Evolutionary conservation across 78 protist genomes (phyloP), one percentile per base, ranked within the genome.

Genomic region (Dictyostelium brefeldianum): DNA sequence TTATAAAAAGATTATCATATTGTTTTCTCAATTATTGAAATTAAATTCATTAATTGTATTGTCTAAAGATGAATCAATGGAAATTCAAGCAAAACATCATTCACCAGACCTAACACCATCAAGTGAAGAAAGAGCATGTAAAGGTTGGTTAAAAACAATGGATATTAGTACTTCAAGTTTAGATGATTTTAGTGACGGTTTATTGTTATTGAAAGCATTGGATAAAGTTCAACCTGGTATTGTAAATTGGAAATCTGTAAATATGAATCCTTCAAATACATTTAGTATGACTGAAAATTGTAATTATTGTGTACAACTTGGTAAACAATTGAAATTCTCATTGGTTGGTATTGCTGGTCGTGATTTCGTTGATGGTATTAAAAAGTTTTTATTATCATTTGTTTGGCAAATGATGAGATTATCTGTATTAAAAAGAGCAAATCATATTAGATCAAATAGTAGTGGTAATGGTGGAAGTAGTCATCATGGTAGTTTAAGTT

Each of bases 321-420:
- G 95, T 54, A 79, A 81, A 69, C 46, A 67, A 29, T 69, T 91
- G 6, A 80, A 73, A 57, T 91, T 91, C 27, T 81, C 90, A 7
- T 78, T 91, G 90, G 95, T 91, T 41, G 90, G 95, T 9, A 83
- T 91, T 62, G 89, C 95, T 2, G 95, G 95, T 29, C 77, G 75
- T 12, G 95, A 91, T n/a, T 91, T 91, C 59, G 95, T 91, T 4
- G 90, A 91, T 78, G 51, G 91, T 43, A 65, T 29, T 11, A 91
- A 77, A 31, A 91, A 91, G 51, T 91, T 74, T 50, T 53, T 83
- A 11, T 51, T 91, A 12, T 87, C 93, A 3, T 87, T 87, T 31
- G 93, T 87, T 12, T 87, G 93, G 93, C 93, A 87, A 46, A 87
- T 87, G 93, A 87, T 87, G 93, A 56, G 93, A 74, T 64, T 41